Conservation (phyloP, 345 rosid genomes). For the Arabis hirsuta region DNA sequence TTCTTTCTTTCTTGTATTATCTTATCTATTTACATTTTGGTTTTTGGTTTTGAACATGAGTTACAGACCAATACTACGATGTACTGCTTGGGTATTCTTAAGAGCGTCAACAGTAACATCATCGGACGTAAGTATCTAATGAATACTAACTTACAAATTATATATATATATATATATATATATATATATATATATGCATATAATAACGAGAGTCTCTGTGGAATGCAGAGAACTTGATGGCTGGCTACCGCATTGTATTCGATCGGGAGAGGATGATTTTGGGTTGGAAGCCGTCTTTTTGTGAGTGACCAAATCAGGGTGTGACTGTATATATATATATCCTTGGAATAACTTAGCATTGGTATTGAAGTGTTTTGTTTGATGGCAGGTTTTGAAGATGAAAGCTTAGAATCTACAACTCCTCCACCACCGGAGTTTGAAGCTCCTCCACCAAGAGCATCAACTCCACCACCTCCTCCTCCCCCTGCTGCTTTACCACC, state of each 20-base stretch:
- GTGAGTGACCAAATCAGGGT: slow-evolving; percentile 49
- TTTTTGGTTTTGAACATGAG: slow-evolving; percentile 18
- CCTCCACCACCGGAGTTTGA: slow-evolving; percentile 33
- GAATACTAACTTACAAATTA: not conserved
- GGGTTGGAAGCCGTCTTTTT: slow-evolving; percentile 69
- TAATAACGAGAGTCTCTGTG: slow-evolving; percentile 7
- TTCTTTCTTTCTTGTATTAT: not conserved
- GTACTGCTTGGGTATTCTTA: slow-evolving; percentile 75
- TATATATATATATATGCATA: not conserved
- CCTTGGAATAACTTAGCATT: not conserved
- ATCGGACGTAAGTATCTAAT: slow-evolving; percentile 81
- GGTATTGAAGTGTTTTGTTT: slow-evolving; percentile 2
- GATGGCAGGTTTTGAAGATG: slow-evolving; percentile 40
- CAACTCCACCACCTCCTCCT: slow-evolving; percentile 16
- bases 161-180: not conserved
- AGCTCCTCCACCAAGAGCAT: slow-evolving; percentile 32
- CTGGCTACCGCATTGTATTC: slow-evolving; percentile 63
- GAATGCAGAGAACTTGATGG: slow-evolving; percentile 72
- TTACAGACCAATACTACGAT: slow-evolving; percentile 46
- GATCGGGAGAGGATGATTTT: slow-evolving; percentile 65
- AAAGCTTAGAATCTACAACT: slow-evolving; percentile 19
- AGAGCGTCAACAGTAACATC: slow-evolving; percentile 57
- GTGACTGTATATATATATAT: not conserved
- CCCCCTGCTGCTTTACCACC: slow-evolving; percentile 16
- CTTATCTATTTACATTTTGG: slow-evolving; percentile 11